Evolutionary conservation across 2,329 filamentous ascomycete species (phyloP).

Genomic region (Fusarium armeniacum): DNA sequence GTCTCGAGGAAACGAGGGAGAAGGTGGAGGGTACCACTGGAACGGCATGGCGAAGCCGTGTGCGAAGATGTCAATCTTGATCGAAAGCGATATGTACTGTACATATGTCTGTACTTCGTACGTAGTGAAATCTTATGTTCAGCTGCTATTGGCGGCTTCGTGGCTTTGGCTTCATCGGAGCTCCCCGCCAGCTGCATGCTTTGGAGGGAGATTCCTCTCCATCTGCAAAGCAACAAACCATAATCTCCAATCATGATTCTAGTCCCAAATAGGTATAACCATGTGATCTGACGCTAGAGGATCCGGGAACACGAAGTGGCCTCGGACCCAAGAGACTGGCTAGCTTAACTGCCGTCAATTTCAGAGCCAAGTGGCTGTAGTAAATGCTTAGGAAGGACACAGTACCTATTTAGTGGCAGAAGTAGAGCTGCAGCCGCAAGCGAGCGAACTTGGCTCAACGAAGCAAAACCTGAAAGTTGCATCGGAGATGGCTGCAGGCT

Average conservation of each 20-base stretch:
- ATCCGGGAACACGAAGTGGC: slow-evolving; percentile 36
- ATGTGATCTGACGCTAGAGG: slow-evolving; percentile 23
- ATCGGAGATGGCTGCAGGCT: slow-evolving; percentile 30
- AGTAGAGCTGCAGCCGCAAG: slow-evolving; percentile 19
- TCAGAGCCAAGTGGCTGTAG: slow-evolving; percentile 1
- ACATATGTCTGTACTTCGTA: neutral
- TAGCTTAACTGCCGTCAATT: slow-evolving; percentile 21
- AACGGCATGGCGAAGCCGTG: slow-evolving; percentile 21
- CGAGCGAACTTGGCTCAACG: neutral
- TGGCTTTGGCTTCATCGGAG: slow-evolving; percentile 27
- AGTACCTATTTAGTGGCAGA: slow-evolving; percentile 3
- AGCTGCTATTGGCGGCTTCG: slow-evolving; percentile 22
- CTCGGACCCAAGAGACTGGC: slow-evolving; percentile 26
- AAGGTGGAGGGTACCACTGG: slow-evolving; percentile 25
- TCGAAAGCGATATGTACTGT: neutral
- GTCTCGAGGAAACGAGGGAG: neutral
- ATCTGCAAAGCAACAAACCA: slow-evolving; percentile 14
- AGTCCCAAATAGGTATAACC: slow-evolving; percentile 15
- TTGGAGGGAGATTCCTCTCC: neutral
- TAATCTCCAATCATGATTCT: slow-evolving; percentile 13
- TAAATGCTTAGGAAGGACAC: neutral
- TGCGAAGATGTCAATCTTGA: neutral
- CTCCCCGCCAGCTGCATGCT: slow-evolving; percentile 28
- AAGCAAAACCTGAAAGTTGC: slow-evolving; percentile 27
- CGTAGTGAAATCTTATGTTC: neutral